Conservation (phyloP, 176 grass and related monocot genomes). For the Aegilops speltoides region DNA sequence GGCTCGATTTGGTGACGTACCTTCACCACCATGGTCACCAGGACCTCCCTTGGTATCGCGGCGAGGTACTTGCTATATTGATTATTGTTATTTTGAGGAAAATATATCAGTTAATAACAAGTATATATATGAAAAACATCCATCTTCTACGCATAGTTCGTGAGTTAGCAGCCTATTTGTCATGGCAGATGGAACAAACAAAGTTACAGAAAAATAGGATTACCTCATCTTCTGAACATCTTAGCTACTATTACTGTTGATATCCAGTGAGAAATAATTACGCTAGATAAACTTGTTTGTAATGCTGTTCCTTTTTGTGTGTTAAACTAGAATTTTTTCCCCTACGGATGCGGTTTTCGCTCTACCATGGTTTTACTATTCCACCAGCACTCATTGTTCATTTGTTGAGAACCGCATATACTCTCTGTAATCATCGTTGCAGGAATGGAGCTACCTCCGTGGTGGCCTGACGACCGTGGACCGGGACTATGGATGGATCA, state of each 20-base stretch:
- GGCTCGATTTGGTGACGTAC: slow-evolving; percentile 86
- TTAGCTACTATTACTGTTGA: not conserved
- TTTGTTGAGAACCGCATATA: not conserved
- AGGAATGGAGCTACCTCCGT: slow-evolving; percentile 96
- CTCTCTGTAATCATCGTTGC: not conserved
- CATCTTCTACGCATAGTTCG: not conserved
- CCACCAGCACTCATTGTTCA: not conserved
- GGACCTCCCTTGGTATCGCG: slow-evolving; percentile 86
- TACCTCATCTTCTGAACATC: not conserved
- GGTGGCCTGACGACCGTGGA: slow-evolving; percentile 84
- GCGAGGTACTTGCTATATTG: slow-evolving; percentile 45
- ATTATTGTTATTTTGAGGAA: not conserved
- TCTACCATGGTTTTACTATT: not conserved
- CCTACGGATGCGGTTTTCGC: not conserved
- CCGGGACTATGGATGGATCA: slow-evolving; percentile 95
- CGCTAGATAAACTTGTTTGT: not conserved
- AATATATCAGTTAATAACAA: not conserved
- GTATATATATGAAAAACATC: not conserved
- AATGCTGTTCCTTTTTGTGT: not conserved
- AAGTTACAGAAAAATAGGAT: not conserved
- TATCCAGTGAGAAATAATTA: not conserved
- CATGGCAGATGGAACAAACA: not conserved
- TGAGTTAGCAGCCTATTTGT: not conserved
- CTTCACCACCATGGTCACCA: slow-evolving; percentile 83
- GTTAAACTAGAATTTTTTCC: not conserved